phyloP scores from a whole-genome alignment of 805 yeast genomes.

The Sungouiozyma ichnusensis region DNA sequence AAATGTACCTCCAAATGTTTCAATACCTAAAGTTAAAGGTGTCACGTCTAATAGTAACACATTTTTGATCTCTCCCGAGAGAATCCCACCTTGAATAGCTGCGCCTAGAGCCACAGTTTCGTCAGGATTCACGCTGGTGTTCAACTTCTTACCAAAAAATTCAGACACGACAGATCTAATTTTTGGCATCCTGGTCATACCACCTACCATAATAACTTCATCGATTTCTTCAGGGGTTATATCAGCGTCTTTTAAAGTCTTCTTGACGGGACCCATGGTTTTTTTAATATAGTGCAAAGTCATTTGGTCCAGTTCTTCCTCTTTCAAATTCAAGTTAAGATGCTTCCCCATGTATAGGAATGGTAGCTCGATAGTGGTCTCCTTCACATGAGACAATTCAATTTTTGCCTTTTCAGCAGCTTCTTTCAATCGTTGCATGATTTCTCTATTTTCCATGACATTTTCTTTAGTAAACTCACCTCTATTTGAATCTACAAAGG shows the following conservation, averaged over 20 bases:
- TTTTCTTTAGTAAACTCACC: slow-evolving; percentile 26
- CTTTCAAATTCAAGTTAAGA: slow-evolving; percentile 47
- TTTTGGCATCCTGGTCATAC: slow-evolving; percentile 87
- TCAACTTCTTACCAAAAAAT: slow-evolving; percentile 51
- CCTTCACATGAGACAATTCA: slow-evolving; percentile 55
- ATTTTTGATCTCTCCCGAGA: slow-evolving; percentile 73
- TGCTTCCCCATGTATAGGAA: slow-evolving; percentile 56
- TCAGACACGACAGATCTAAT: slow-evolving; percentile 51
- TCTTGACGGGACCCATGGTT: slow-evolving; percentile 64
- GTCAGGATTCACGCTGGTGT: slow-evolving; percentile 74
- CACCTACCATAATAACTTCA: slow-evolving; percentile 73
- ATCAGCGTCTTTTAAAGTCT: slow-evolving; percentile 66
- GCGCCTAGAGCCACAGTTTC: slow-evolving; percentile 91
- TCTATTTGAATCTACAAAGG: slow-evolving; percentile 43
- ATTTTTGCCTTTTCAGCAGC: slow-evolving; percentile 73
- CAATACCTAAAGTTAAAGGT: slow-evolving; percentile 74
- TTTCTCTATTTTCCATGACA: slow-evolving; percentile 38
- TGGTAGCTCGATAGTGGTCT: slow-evolving; percentile 58
- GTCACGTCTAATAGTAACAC: slow-evolving; percentile 73
- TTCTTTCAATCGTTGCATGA: slow-evolving; percentile 68
- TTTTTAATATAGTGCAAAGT: slow-evolving; percentile 54
- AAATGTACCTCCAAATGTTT: slow-evolving; percentile 76
- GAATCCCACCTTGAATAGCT: slow-evolving; percentile 79
- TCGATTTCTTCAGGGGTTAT: slow-evolving; percentile 55
- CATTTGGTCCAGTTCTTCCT: slow-evolving; percentile 58